Conservation (phyloP, 495 filamentous ascomycete species). For the Coniosporium apollinis region DNA sequence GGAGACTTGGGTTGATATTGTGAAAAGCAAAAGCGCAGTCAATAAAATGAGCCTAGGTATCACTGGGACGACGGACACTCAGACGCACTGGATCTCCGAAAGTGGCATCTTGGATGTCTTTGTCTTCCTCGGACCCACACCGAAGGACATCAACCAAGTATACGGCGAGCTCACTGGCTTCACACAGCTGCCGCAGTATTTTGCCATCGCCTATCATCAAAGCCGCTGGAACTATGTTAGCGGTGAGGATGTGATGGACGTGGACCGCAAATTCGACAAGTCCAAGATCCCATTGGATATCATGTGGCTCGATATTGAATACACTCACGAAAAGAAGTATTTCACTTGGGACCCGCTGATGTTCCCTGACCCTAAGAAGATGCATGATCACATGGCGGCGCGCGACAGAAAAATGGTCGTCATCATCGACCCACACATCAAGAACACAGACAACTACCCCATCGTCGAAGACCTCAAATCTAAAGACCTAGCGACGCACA, state of each 20-base stretch:
- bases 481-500: slow-evolving; percentile 64
- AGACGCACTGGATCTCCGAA: slow-evolving; percentile 96
- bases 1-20: slow-evolving; percentile 92
- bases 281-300: slow-evolving; percentile 91
- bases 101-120: slow-evolving; percentile 79
- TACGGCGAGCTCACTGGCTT: slow-evolving; percentile 93
- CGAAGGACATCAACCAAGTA: slow-evolving; percentile 58
- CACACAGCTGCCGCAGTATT: slow-evolving; percentile 76
- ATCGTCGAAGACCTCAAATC: slow-evolving; percentile 67
- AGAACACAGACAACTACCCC: slow-evolving; percentile 64
- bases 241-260: slow-evolving; percentile 89
- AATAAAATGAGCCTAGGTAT: slow-evolving; percentile 67
- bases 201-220: slow-evolving; percentile 86
- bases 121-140: slow-evolving; percentile 77
- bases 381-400: slow-evolving; percentile 70
- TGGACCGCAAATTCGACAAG: slow-evolving; percentile 91
- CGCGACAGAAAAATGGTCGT: slow-evolving; percentile 80
- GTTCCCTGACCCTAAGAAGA: slow-evolving; percentile 70
- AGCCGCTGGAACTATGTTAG: slow-evolving; percentile 98
- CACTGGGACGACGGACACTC: slow-evolving; percentile 50
- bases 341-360: slow-evolving; percentile 87
- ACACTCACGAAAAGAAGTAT: slow-evolving; percentile 89
- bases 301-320: slow-evolving; percentile 97
- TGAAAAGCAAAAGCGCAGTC: slow-evolving; percentile 54
- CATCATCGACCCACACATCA: slow-evolving; percentile 96